Evolutionary conservation across 768 basidiomycete genomes (phyloP), one percentile per base, ranked within the genome.

Genomic region (Clavaria fumosa): DNA sequence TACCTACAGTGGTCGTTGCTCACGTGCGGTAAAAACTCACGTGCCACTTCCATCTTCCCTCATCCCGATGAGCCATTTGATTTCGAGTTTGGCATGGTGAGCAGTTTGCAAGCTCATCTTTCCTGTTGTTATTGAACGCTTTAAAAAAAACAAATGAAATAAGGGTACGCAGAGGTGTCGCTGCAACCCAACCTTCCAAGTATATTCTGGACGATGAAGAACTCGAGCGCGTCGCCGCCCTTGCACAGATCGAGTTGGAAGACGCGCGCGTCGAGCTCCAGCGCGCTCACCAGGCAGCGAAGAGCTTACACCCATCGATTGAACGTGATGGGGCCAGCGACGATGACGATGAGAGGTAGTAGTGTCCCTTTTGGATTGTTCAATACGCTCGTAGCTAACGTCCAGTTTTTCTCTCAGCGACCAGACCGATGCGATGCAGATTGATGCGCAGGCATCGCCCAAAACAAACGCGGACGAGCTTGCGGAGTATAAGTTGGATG

Each of bases 191-290:
- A 46, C 93, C 95, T 2, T 59, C 63, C 51, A 88, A 83, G 62
- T 97, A 97, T 56, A 68, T 81, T 36, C 74, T 97, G 21, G 88
- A 95, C 50, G 85, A 91, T 50, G 61, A 72, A 36, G 95, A 99
- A 57, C 66, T 97, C 9, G 75, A 81, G 51, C 75, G 95, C 18
- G 85, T 97, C 35, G 88, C 86, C 46, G 67, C 78, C 15, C 69
- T 99, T 18, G 88, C 90, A 10, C 62, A 75, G 37, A 81, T 89
- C 40, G 81, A 90, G 51, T 70, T 93, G 21, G 89, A 93, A 45
- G 88, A 90, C 63, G 90, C 90, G 6, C 75, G 76, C 39, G 63
- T 74, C 46, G 90, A 91, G 55, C 68, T 91, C 12, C 75, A 84
- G 61, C 70, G 76, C 19, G 84, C 84, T 21, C 81, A 80, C 55